Base-by-base conservation (phyloP, 306 rosid species). In the Vachellia pachyceras region DNA sequence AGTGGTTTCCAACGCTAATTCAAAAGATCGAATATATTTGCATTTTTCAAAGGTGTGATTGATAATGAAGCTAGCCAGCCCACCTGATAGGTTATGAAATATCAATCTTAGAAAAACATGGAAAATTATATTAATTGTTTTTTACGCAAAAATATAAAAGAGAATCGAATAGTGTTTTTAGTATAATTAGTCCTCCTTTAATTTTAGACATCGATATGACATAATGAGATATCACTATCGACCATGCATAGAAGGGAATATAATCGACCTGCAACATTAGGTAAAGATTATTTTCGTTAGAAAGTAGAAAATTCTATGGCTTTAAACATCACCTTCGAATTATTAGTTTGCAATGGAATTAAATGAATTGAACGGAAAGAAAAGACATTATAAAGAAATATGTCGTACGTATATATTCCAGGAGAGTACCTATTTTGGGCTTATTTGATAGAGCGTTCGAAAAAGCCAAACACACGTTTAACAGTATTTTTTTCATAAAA, bases 201-300 rank as follows among this genome's bases (percentile, higher is more conserved):
- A 13, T 49, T 49, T 55, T 7, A 8, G 69, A 71, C 22, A 72
- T 55, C 4, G n/a, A 66, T 54, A 61, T 55, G 58, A 78, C 74
- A 60, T 61, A 39, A 44, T 78, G 61, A 68, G 40, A 20, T 46
- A 65, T 70, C 80, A 85, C 77, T 68, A 78, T 78, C 69, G 12
- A 33, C 74, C 80, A n/a, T n/a, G 77, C 80, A 76, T 80, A 75
- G 66, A 82, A 84, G 60, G 82, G 87, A 81, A 84, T 76, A 84
- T 75, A 72, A 77, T 69, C 72, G 25, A 17, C 1, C 55, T 67
- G 33, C 42, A 69, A 64, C 46, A 36, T 45, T 65, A 55, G 83
- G 35, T 18, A 84, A 52, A 86, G 70, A 73, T 76, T 89, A 86
- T 89, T 79, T 91, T 76, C 78, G 70, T 20, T 15, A 64, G 61